A percentile compares a stretch with the other conserved stretches of the same genome.
Evolutionary conservation across 441 rosid species (phyloP).

Genomic region (Eruca vesicaria): DNA sequence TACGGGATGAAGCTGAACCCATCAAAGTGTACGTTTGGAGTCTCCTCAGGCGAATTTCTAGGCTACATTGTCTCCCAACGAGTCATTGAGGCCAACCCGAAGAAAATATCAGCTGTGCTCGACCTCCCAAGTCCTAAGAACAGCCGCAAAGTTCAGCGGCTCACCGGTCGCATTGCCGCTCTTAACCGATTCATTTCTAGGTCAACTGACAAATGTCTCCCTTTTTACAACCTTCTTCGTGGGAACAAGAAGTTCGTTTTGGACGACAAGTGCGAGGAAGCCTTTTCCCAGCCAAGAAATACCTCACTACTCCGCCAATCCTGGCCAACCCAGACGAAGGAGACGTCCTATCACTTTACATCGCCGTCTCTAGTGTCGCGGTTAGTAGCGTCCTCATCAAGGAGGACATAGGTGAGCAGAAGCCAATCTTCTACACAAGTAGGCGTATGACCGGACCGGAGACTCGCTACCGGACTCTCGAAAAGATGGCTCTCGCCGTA

Average conservation of each 20-base stretch:
- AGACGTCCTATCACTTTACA: neutral
- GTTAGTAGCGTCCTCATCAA: neutral
- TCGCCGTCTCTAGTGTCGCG: neutral
- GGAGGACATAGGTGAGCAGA: neutral
- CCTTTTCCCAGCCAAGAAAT: neutral
- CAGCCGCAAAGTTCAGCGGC: neutral
- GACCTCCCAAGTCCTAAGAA: neutral
- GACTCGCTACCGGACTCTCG: neutral
- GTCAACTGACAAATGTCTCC: neutral
- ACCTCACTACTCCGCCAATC: neutral
- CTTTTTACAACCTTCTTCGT: neutral
- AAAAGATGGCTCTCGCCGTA: neutral
- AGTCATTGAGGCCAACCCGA: neutral
- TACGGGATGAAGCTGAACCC: no score
- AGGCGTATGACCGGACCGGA: neutral
- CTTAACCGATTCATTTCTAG: neutral
- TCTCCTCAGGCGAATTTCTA: neutral
- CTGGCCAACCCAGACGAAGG: neutral
- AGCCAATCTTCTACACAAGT: neutral
- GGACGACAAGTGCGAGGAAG: neutral
- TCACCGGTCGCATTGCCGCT: neutral
- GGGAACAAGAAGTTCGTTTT: neutral
- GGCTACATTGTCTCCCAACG: neutral
- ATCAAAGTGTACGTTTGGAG: neutral
- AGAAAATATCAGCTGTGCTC: neutral